Base-by-base conservation (phyloP, 1,139 yeast genomes). In the Geotrichum australiense region DNA sequence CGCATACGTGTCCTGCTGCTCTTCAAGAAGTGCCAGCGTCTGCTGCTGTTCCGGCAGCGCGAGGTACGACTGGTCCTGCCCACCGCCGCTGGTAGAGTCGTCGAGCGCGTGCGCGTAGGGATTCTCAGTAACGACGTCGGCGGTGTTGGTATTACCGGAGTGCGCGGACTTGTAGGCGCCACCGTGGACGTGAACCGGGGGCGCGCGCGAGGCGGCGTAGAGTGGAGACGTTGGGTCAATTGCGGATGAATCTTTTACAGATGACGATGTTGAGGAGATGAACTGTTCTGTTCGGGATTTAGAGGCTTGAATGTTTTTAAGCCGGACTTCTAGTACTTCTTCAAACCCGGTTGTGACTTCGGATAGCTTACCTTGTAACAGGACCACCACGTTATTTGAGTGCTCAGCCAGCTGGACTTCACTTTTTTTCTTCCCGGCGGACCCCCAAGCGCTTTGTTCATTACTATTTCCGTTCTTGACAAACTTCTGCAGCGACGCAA, bases 261-360 rank as follows among this genome's bases (percentile, higher is more conserved):
- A 60, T 55, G 57, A 70, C 47, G 55, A 51, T 42, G 76, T 59
- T 8, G 74, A 69, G 1, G 82, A 73, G 44, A 85, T 69, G 54
- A 89, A 80, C 63, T 85, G 87, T 54, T 86, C 96, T 47, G 93
- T 82, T 52, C 98, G 73, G 43, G 79, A 74, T 56, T 82, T 83
- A 56, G 82, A 79, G 43, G 83, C 78, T 52, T 87, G 71, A 63
- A 91, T 96, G 57, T 83, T 78, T 45, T 76, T 76, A 53, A 93
- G 95, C 54, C 98, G 75, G 24, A 80, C 76, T 59, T 86, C 96
- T 50, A 91, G 69, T 15, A 91, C 97, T 47, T 71, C 78, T 51
- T 87, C 84, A 64, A 93, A 91, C 56, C 85, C 93, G 23, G 95
- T 94, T 48, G 95, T 83, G 40, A 91, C 85, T 56, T 89, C 86